A percentile compares a stretch with the other conserved stretches of the same genome.
These are phyloP conservation scores for Cladosporium sp. DNA, from an alignment of 2,329 filamentous ascomycete species.

Conservation along the genomic window DNA sequence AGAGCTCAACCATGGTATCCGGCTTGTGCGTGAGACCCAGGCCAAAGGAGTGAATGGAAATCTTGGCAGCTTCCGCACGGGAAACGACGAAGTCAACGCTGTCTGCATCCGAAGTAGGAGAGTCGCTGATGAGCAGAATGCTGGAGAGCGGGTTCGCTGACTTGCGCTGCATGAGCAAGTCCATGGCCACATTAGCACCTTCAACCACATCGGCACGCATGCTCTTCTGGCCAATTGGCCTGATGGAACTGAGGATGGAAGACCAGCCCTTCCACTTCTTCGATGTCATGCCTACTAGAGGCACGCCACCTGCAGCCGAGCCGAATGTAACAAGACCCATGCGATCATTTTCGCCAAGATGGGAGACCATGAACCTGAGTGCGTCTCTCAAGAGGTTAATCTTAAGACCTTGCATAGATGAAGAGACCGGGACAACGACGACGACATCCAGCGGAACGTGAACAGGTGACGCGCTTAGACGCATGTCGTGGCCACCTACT, in stretches of 20 bases:
- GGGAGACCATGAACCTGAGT: slow-evolving; percentile 86
- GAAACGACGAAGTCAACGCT: slow-evolving; percentile 98
- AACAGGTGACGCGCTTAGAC: slow-evolving; percentile 54
- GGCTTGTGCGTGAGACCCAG: slow-evolving; percentile 96
- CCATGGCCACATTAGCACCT: slow-evolving; percentile 97
- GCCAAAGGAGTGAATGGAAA: slow-evolving; percentile 94
- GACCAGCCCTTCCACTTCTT: slow-evolving; percentile 93
- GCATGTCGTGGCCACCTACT: slow-evolving; percentile 45
- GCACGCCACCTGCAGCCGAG: slow-evolving; percentile 87
- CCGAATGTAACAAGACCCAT: slow-evolving; percentile 98
- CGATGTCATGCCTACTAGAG: slow-evolving; percentile 96
- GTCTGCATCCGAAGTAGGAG: slow-evolving; percentile 88
- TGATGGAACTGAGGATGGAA: slow-evolving; percentile 81
- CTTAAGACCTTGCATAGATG: slow-evolving; percentile 99
- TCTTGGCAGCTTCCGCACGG: slow-evolving; percentile 94
- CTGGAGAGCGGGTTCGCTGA: slow-evolving; percentile 93
- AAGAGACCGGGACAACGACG: slow-evolving; percentile 93
- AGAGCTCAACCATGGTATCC: slow-evolving; percentile 97
- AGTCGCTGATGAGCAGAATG: slow-evolving; percentile 96
- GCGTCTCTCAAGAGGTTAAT: slow-evolving; percentile 92
- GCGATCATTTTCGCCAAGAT: slow-evolving; percentile 85
- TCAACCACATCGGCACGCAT: slow-evolving; percentile 95
- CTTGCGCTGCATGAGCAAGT: slow-evolving; percentile 95
- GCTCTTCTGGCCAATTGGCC: slow-evolving; percentile 94
- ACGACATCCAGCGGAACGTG: slow-evolving; percentile 95